Conservation (phyloP, 1,139 yeast species). For the Hyphopichia fennica region DNA sequence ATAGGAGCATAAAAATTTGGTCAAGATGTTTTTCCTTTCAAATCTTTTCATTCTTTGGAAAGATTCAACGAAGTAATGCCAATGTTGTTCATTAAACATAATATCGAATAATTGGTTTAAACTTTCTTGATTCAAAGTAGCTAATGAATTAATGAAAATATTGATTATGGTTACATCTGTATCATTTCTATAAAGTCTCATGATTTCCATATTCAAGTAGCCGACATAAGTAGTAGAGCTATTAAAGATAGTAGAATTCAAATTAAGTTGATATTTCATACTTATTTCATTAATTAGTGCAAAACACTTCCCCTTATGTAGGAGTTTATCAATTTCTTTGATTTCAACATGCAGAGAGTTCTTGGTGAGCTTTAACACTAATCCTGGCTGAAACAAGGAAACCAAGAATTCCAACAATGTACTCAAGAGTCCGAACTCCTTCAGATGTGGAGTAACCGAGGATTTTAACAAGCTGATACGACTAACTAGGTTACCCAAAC, state of each 20-base stretch:
- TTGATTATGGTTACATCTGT: conserved; percentile 13
- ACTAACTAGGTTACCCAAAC: conserved; percentile 30
- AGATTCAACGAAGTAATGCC: conserved; percentile 18
- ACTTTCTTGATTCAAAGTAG: conserved; percentile 20
- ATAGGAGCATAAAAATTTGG: conserved; percentile 10
- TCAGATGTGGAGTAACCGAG: conserved; percentile 1
- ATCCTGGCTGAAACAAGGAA: conserved; percentile 17
- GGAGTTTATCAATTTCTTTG: conserved; percentile 36
- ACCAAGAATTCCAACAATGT: background rate
- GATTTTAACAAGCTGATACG: conserved; percentile 11
- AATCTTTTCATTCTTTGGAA: conserved; percentile 23
- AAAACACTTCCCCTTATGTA: conserved; percentile 35
- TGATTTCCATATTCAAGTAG: conserved; percentile 19
- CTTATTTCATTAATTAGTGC: conserved; percentile 24
- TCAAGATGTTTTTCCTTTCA: conserved; percentile 22
- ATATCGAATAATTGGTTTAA: conserved; percentile 20
- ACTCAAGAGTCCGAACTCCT: background rate
- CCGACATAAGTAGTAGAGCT: conserved; percentile 21
- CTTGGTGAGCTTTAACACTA: conserved; percentile 15
- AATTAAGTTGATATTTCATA: conserved; percentile 8
- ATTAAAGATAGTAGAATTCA: conserved; percentile 13
- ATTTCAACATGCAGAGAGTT: conserved; percentile 12
- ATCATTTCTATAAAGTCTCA: conserved; percentile 10
- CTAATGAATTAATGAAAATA: conserved; percentile 23
- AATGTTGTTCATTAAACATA: conserved; percentile 20